Conservation (phyloP, 1,284 basidiomycete species). For the Naganishia sp. region DNA sequence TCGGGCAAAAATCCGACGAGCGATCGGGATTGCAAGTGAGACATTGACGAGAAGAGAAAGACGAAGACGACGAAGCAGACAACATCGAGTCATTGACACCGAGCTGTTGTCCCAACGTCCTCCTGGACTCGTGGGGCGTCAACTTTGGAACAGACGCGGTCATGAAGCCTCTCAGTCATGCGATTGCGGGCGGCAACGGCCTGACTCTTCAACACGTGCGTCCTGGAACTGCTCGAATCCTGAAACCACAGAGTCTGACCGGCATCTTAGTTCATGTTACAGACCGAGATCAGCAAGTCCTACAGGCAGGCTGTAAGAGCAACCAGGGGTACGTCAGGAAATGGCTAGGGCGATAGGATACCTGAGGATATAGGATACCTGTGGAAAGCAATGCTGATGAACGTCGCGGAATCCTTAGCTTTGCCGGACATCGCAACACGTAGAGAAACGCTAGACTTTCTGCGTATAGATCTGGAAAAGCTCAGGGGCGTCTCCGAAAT, state of each 20-base stretch:
- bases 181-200: slow-evolving; percentile 15
- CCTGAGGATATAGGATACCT: too few relatives aligned
- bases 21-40: too few relatives aligned
- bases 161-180: neutral
- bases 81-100: too few relatives aligned
- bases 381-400: neutral
- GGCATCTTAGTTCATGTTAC: slow-evolving; percentile 47
- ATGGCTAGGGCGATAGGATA: too few relatives aligned
- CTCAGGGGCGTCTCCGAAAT: slow-evolving; percentile 43
- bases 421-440: slow-evolving; percentile 47
- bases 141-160: neutral
- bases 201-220: slow-evolving; percentile 46
- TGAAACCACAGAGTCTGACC: neutral
- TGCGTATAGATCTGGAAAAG: slow-evolving; percentile 49
- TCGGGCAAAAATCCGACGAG: too few relatives aligned
- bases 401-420: slow-evolving; percentile 36
- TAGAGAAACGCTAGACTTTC: slow-evolving; percentile 52
- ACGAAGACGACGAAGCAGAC: too few relatives aligned
- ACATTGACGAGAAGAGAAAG: too few relatives aligned
- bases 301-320: slow-evolving; percentile 51
- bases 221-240: neutral
- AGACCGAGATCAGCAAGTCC: slow-evolving; percentile 46
- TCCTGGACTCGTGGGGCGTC: neutral
- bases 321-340: slow-evolving; percentile 45
- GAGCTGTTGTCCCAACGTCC: too few relatives aligned